A percentile compares a stretch with the other conserved stretches of the same genome.
phyloP scores from a whole-genome alignment of 2,329 filamentous ascomycete species.

The Trichophyton mentagrophytes region DNA sequence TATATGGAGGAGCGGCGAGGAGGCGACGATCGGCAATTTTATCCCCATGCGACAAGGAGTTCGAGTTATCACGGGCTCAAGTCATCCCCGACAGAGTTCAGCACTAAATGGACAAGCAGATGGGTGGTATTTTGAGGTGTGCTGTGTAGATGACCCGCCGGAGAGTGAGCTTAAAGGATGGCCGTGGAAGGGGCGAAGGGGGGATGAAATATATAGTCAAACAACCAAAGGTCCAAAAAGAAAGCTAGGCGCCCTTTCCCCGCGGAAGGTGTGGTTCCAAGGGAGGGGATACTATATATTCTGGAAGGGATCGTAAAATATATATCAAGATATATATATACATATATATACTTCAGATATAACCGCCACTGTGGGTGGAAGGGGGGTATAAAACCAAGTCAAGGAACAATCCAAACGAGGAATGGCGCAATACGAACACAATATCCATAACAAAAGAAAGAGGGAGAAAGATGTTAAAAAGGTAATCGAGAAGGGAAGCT shows the following conservation, averaged over 20 bases:
- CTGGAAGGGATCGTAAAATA: slow-evolving; percentile 2
- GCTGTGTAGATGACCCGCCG: slow-evolving; percentile 9
- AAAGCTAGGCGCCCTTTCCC: slow-evolving; percentile 3
- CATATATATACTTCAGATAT: slow-evolving; percentile 3
- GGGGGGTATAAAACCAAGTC: slow-evolving; percentile 2
- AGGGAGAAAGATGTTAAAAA: slow-evolving; percentile 4
- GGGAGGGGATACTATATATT: slow-evolving; percentile 5
- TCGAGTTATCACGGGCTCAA: slow-evolving; percentile 11
- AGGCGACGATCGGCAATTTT: background rate
- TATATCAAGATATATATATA: slow-evolving; percentile 3
- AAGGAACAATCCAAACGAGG: slow-evolving; percentile 4
- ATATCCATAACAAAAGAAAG: slow-evolving; percentile 10
- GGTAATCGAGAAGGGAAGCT: slow-evolving; percentile 7
- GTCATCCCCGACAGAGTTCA: slow-evolving; percentile 12
- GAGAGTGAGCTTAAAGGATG: slow-evolving; percentile 5
- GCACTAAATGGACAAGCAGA: slow-evolving; percentile 4
- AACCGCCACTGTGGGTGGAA: slow-evolving; percentile 4
- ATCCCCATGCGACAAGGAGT: slow-evolving; percentile 9
- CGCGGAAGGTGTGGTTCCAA: slow-evolving; percentile 7
- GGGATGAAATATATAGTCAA: slow-evolving; percentile 5
- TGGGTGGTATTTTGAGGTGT: slow-evolving; percentile 8
- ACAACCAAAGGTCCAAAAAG: background rate
- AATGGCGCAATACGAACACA: slow-evolving; percentile 11
- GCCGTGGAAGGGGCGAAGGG: slow-evolving; percentile 5
- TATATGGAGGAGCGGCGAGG: background rate